Base-by-base conservation (phyloP, 31 red algal species). In the Asparagopsis taxiformis region DNA sequence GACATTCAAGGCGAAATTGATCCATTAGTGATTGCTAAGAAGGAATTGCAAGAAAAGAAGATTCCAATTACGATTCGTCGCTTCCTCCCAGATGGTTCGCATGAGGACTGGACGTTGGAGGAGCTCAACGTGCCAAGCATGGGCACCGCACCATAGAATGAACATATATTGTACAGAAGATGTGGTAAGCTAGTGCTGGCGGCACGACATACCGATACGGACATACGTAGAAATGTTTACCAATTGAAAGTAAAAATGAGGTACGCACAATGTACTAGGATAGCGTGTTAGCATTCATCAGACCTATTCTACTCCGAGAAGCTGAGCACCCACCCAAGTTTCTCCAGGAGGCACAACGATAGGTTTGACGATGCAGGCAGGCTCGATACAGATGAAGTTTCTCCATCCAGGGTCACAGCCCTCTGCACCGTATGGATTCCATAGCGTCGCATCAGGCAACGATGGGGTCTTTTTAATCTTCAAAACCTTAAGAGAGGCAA, bases 31-130 rank as follows among this genome's bases (percentile, higher is more conserved):
- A 99, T 99, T 51, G 96, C 96, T 4, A 80, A 84, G 35, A 79
- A 84, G 56, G 96, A 99, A 73, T 62, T 99, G 26, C 79, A 90
- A 24, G 88, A 86, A 32, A 94, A 93, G 80, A 99, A 95, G 53
- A 95, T 99, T 29, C 96, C 96, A 28, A 94, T 99, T 62, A 99
- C 87, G 15, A 93, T 99, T 34, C 82, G 96, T 38, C 77, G 96
- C 35, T 91, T 91, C 51, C 80, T 99, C 2, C 96, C 96, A 1
- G 91, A 99, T 70, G 96, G 96, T 20, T 79, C 87, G 7, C 91
- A 79, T 54, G 96, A 99, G 79, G 96, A 99, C 70, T 99, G 90
- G 91, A 87, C 66, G 50, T 41, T 95, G 38, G 68, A 91, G 25
- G 96, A 99, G 70, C 72, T 99, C 33, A 91, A 72, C 20, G 77